Evolutionary conservation across 495 filamentous ascomycete genomes (phyloP), one percentile per base, ranked within the genome.

Genomic region (Cenococcum geophilum): DNA sequence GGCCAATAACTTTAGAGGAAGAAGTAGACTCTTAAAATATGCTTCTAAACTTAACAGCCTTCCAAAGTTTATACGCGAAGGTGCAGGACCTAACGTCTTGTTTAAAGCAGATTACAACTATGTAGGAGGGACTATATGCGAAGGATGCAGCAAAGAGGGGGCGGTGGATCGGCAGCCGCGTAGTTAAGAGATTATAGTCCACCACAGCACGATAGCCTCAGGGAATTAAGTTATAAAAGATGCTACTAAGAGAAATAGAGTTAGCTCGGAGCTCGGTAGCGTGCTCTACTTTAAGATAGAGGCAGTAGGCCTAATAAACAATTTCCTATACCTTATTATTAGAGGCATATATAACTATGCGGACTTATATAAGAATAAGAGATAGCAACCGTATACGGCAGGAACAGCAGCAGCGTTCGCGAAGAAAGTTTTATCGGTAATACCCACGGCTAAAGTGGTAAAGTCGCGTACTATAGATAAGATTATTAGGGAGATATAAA

Each of bases 191-290:
- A 20, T 23, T 11, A 32, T 27, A 16, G 27, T 58, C 11, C 36
- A 51, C 55, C 49, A 49, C 36, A 35, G 55, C 34, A 49, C 36
- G 25, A 58, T 58, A 18, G 55, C 55, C 45, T 58, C 55, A 43
- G 55, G 37, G n/a, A 47, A 58, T 47, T 9, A 5, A 5, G 25
- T 58, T 16, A 58, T 58, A 35, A 45, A 27, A 48, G 14, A 54
- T 58, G 55, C 16, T 48, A 22, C 16, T 12, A 8, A 18, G 34
- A 6, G 55, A 21, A 16, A 58, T 18, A 58, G 27, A 21, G 9
- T 58, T 12, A 58, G 32, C n/a, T 12, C 45, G 35, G 55, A 58
- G 37, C 32, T 49, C 8, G 35, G 23, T n/a, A 14, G 36, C 36
- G 36, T 40, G 36, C 36, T 40, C 36, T 40, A 14, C 36, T 40